Evolutionary conservation across 2,329 filamentous ascomycete species (phyloP).

Genomic region (Magnaporthiopsis rhizophila): DNA sequence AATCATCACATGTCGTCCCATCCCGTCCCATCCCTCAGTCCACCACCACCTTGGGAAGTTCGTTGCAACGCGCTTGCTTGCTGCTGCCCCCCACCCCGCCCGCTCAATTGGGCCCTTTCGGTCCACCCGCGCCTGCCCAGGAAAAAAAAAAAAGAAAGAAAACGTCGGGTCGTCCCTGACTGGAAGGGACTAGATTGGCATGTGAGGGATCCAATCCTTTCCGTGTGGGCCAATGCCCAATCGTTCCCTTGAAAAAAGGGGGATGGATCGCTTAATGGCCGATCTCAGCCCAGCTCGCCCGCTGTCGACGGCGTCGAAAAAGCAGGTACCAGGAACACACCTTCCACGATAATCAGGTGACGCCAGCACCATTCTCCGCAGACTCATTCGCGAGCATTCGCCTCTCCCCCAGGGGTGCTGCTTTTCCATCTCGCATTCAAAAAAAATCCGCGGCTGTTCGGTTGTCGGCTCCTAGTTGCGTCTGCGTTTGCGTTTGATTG

Average conservation of each 20-base stretch:
- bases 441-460: neutral
- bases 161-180: neutral
- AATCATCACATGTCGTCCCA: constrained; percentile 8
- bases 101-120: neutral
- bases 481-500: neutral
- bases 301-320: neutral
- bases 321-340: neutral
- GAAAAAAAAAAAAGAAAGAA: neutral
- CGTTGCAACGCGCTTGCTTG: neutral
- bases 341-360: neutral
- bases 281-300: too few relatives aligned
- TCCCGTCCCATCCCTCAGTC: constrained; percentile 5
- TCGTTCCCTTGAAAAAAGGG: neutral
- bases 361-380: neutral
- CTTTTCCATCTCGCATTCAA: neutral
- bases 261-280: too few relatives aligned
- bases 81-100: neutral
- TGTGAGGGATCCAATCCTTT: neutral
- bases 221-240: neutral
- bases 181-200: neutral
- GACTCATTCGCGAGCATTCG: neutral
- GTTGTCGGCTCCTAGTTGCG: too few relatives aligned
- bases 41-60: neutral
- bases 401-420: neutral
- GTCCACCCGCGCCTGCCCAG: neutral